Conservation (phyloP, 805 yeast species). For the Candida manassasensis region DNA sequence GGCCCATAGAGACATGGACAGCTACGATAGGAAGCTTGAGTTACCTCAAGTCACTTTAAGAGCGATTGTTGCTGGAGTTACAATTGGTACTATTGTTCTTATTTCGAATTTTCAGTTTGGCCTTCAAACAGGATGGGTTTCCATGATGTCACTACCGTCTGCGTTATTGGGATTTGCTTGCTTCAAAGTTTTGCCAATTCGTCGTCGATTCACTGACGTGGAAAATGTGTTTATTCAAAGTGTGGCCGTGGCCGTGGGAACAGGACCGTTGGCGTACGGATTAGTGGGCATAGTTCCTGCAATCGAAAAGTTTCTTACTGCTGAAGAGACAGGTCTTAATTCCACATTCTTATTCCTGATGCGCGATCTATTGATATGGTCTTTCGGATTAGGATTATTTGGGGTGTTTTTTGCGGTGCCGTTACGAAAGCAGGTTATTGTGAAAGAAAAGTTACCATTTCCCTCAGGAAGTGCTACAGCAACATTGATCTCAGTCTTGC, state of each 20-base stretch:
- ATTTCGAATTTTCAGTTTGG: constrained; percentile 95
- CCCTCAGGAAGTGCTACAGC: constrained; percentile 98
- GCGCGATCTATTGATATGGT: constrained; percentile 70
- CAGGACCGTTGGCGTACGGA: constrained; percentile 95
- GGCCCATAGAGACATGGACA: constrained; percentile 22
- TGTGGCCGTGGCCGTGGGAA: constrained; percentile 94
- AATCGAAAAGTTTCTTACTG: constrained; percentile 77
- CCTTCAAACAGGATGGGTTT: constrained; percentile 97
- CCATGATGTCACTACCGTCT: constrained; percentile 97
- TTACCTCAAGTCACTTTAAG: constrained; percentile 67
- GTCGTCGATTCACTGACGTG: constrained; percentile 58
- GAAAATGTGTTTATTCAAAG: constrained; percentile 92
- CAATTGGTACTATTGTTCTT: constrained; percentile 82
- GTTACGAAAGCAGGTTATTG: constrained; percentile 76
- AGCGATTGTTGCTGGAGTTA: constrained; percentile 69
- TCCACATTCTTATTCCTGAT: constrained; percentile 30
- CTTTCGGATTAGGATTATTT: constrained; percentile 81
- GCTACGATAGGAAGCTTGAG: constrained; percentile 39
- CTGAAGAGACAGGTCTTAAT: constrained; percentile 69
- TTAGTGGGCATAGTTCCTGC: constrained; percentile 96
- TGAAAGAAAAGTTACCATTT: constrained; percentile 82
- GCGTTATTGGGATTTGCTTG: constrained; percentile 83
- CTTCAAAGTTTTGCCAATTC: constrained; percentile 58
- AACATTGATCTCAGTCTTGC: constrained; percentile 81
- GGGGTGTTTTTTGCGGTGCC: constrained; percentile 96